Evolutionary conservation across 192 early-diverging fungal genomes (phyloP), one percentile per base, ranked within the genome.

Genomic region (Chytriomyces sp.): DNA sequence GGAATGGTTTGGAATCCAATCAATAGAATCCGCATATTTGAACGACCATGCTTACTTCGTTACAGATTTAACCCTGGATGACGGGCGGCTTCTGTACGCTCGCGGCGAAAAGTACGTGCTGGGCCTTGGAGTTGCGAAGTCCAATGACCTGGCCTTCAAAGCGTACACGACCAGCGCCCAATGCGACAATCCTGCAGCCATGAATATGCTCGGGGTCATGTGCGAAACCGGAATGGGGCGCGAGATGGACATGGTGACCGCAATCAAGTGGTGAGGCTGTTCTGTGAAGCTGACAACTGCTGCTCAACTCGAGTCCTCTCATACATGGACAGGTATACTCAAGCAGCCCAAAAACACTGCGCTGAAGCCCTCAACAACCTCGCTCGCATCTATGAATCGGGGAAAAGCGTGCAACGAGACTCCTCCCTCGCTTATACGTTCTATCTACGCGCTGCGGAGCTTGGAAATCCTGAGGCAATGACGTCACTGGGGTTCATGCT

Each of bases 151-250:
- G 30, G 85, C 85, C 14, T 85, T 71, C 67, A 79, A 82, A 73
- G 76, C 83, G 3, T 87, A 85, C 56, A 17, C 22, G 72, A 76
- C 81, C 1, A 75, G 77, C 17, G 78, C 82, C 31, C 76, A 85
- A 52, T 56, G 62, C 25, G 78, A 71, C 2, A 64, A 70, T 28
- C 60, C 80, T 1, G 78, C 75, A 25, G 83, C 85, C 4, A 69
- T 70, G 40, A 78, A 75, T 61, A 87, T 87, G 85, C 74, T 87
- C 10, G 85, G 85, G 1, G 55, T 76, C 52, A 81, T 87, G 80
- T 73, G 68, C 73, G 85, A 87, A 55, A 69, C 82, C 55, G 85
- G 85, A 7, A 71, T 87, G 36, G 85, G 83, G 6, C 65, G 77
- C 14, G 49, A 79, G n/a, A 75, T 68, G 52, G 82, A 85, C 52